Percentiles rank a stretch among this genome's conserved stretches.
Conservation (phyloP, 164 flowering plant genomes). For the Piper longum region DNA sequence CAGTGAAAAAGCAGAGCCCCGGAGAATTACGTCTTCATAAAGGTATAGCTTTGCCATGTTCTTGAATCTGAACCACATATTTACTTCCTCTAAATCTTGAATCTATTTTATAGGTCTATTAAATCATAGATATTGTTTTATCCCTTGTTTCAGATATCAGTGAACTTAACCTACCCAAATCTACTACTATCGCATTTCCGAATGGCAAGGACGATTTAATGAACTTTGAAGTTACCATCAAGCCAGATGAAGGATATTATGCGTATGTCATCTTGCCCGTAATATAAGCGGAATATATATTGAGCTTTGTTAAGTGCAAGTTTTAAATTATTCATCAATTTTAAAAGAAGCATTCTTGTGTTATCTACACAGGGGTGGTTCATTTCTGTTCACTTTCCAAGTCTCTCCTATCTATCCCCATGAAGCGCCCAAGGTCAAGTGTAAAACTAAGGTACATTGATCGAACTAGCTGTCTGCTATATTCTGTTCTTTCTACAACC, state of each 20-base stretch:
- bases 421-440: constrained; percentile 77
- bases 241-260: constrained; percentile 68
- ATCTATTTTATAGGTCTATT: neutral
- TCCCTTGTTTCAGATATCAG: constrained; percentile 40
- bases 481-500: neutral
- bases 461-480: neutral
- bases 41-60: constrained; percentile 12
- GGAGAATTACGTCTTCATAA: constrained; percentile 51
- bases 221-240: constrained; percentile 57
- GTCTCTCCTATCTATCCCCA: constrained; percentile 61
- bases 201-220: constrained; percentile 62
- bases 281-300: neutral
- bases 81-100: neutral
- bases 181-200: constrained; percentile 45
- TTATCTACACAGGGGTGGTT: constrained; percentile 36
- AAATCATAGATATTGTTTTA: neutral
- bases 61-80: neutral
- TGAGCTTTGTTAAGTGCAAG: neutral
- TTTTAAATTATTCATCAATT: neutral
- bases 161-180: constrained; percentile 53
- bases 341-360: neutral
- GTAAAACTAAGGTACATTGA: constrained; percentile 58
- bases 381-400: constrained; percentile 46
- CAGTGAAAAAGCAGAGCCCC: constrained; percentile 46
- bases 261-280: constrained; percentile 21